Percentiles rank a stretch among this genome's conserved stretches.
Evolutionary conservation across 1,284 basidiomycete species (phyloP).

Genomic region (Sporisorium reilianum): DNA sequence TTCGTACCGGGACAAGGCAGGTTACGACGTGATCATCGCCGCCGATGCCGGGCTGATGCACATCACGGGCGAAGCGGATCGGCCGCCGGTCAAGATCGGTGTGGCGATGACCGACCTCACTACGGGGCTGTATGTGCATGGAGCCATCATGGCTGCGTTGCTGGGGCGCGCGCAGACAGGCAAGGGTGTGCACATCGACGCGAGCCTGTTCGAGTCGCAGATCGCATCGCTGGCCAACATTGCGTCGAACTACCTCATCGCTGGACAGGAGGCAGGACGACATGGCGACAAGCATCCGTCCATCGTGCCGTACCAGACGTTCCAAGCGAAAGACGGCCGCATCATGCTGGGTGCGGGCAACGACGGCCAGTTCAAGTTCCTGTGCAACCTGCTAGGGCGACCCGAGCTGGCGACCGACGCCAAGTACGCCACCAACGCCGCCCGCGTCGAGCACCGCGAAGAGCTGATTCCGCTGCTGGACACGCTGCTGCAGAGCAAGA

Average conservation of each 20-base stretch:
- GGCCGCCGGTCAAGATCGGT: constrained; percentile 81
- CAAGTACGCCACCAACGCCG: constrained; percentile 73
- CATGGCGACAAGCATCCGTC: constrained; percentile 86
- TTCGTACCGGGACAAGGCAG: constrained; percentile 81
- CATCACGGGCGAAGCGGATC: constrained; percentile 85
- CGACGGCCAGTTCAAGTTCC: constrained; percentile 78
- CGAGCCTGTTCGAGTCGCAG: constrained; percentile 78
- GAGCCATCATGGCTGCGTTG: constrained; percentile 90
- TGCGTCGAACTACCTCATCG: constrained; percentile 90
- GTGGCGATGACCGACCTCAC: constrained; percentile 91
- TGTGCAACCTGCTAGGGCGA: constrained; percentile 32
- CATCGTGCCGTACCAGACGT: constrained; percentile 63
- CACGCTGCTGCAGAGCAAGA: constrained; percentile 68
- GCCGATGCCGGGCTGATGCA: constrained; percentile 66
- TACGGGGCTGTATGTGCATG: constrained; percentile 91
- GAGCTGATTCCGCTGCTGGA: constrained; percentile 81
- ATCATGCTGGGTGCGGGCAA: constrained; percentile 84
- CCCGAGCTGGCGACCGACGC: constrained; percentile 35
- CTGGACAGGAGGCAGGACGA: constrained; percentile 84
- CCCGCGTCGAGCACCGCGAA: constrained; percentile 81
- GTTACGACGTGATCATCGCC: constrained; percentile 65
- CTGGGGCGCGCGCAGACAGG: constrained; percentile 85
- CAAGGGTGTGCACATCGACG: constrained; percentile 87
- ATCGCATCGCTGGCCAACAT: constrained; percentile 93
- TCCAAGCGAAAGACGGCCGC: constrained; percentile 44